Evolutionary conservation across 495 filamentous ascomycete species (phyloP).

Genomic region (Lepraria neglecta): DNA sequence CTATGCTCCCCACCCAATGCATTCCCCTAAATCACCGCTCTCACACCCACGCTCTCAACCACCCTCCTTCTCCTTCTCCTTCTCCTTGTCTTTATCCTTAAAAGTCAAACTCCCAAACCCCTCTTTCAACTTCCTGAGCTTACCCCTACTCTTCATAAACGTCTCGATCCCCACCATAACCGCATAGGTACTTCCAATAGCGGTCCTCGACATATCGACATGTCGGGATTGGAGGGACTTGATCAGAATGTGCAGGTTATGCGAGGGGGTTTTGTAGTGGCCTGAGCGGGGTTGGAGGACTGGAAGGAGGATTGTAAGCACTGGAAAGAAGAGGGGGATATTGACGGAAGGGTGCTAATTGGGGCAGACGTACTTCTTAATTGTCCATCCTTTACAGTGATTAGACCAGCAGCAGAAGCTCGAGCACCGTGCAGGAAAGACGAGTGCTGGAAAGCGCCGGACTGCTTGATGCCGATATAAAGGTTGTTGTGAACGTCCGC

Average conservation of each 20-base stretch:
- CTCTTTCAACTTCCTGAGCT: slow-evolving; percentile 45
- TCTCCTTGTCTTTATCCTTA: slow-evolving; percentile 13
- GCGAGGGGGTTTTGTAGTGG: slow-evolving; percentile 76
- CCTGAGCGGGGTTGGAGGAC: slow-evolving; percentile 51
- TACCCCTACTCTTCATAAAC: slow-evolving; percentile 58
- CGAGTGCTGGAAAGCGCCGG: slow-evolving; percentile 82
- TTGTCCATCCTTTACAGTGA: slow-evolving; percentile 76
- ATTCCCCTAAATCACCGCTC: no score
- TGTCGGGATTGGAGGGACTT: slow-evolving; percentile 62
- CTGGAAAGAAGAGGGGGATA: not conserved
- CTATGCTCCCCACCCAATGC: no score
- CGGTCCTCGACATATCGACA: slow-evolving; percentile 72
- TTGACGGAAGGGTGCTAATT: slow-evolving; percentile 19
- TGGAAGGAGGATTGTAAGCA: slow-evolving; percentile 4
- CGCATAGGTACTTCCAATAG: slow-evolving; percentile 73
- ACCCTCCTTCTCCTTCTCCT: slow-evolving; percentile 1
- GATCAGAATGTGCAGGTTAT: slow-evolving; percentile 77
- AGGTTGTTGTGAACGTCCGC: slow-evolving; percentile 80
- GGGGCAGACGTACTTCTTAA: slow-evolving; percentile 48
- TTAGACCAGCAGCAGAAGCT: slow-evolving; percentile 75
- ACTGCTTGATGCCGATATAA: slow-evolving; percentile 86
- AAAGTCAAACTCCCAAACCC: slow-evolving; percentile 20
- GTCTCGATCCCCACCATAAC: slow-evolving; percentile 76
- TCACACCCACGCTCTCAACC: not conserved
- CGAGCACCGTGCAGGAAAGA: slow-evolving; percentile 78